Base-by-base conservation (phyloP, 371 early-diverging fungal species). In the Mucor racemosus region DNA sequence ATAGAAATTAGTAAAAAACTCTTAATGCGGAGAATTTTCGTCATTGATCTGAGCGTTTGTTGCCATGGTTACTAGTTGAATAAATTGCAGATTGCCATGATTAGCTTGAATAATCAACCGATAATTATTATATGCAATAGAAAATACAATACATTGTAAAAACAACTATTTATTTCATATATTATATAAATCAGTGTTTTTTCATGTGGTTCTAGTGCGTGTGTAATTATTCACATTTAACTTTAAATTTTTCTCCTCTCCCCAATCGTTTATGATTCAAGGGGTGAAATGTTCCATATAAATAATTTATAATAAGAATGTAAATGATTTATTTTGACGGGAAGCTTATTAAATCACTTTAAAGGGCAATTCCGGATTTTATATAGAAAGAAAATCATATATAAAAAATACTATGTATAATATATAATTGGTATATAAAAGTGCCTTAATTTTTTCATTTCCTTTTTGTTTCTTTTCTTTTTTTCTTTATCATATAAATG, bases 261-360 rank as follows among this genome's bases (percentile, higher is more conserved):
- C 53, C 26, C 21, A 31, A 26, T 53, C 53, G 53, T 53, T 53
- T 31, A 31, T 53, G 53, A 53, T 53, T 53, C 14, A 53, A 53
- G 53, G 53, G 53, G 53, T 31, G 7, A 19, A 46, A 53, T 26
- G 11, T 34, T 36, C 5, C 64, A 66, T 66, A 66, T 66, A 66
- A 66, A 66, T 44, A 66, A 55, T 42, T 66, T 66, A 66, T 17
- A 66, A 56, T 65, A 59, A 9, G 8, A 19, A 21, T 54, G 21
- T 9, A 17, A 21, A 53, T 53, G 26, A 53, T 53, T 14, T 31
- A 21, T 31, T 53, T 60, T 66, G 67, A 66, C 61, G 67, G 66
- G 48, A 65, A 58, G 53, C 14, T 35, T 50, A 61, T 53, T 34
- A 50, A 39, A 39, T 54, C 38, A 38, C 62, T 40, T 21, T 38